Evolutionary conservation across 73 alveolate species (phyloP), one percentile per base, ranked within the genome.

Genomic region (Paraurostyla sp.): DNA sequence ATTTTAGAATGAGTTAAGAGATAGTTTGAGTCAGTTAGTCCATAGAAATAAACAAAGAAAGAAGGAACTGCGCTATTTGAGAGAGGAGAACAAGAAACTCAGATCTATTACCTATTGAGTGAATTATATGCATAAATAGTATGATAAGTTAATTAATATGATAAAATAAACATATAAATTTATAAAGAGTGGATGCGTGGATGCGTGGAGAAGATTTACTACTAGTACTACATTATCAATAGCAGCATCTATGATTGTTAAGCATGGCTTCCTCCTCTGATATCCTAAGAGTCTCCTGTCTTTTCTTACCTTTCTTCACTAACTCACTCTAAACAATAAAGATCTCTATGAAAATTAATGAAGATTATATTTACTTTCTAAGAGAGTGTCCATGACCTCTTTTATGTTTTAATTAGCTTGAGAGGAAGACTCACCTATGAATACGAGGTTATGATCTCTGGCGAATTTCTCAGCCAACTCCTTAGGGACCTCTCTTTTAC

Each of bases 391-490:
- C 68, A 88, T 52, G 25, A 48, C 78, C 35, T 88, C 94, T 30
- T 60, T 41, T 0, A 88, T 45, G 43, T 80, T 80, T 16, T 56
- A 57, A 43, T 88, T 85, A 20, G 51, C 51, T 68, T 40, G n/a
- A 40, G 94, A 88, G 9, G 81, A 33, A 9, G 69, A 29, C 33
- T 88, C 94, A 7, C 87, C 94, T 0, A 80, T 43, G 25, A 88
- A 80, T 45, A 88, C 58, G 32, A 88, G 41, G 32, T 50, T 45
- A 58, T 88, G 78, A 0, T 82, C 85, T 48, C 83, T 57, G 16
- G 94, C 94, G 30, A 88, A 76, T 65, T 73, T 59, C 32, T 65
- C 73, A 27, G 91, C 94, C 23, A 43, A n/a, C 48, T 82, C 82
- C 48, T 58, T 76, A 15, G 49, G 69, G 38, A 88, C 91, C 40